Evolutionary conservation across 2,329 filamentous ascomycete species (phyloP), one percentile per base, ranked within the genome.

Genomic region (Colletotrichum sp.): DNA sequence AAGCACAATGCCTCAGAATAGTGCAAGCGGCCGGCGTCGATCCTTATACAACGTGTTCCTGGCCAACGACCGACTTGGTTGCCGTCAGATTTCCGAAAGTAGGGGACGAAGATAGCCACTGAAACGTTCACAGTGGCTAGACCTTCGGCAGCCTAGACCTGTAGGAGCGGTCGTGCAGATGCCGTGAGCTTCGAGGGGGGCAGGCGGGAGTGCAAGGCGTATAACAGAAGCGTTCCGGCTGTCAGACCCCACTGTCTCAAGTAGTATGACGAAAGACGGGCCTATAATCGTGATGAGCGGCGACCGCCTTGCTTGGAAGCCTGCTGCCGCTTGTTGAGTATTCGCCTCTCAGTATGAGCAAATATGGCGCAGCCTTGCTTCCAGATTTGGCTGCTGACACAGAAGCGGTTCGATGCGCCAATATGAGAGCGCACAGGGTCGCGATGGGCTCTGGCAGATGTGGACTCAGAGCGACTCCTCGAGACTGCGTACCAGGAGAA

Each of bases 51-150:
- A 30, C 7, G 10, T 26, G 3, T n/a, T n/a, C 44, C 59, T 26
- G 39, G 9, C 49, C 18, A 57, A 65, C 68, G 34, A 34, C 49
- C 16, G 63, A 24, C 44, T 64, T 64, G 44, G 8, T 39, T 32
- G 36, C 62, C 63, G 72, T 66, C 68, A 62, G 62, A 66, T 12
- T 21, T 18, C 32, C 52, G 18, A 44, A 21, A 67, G 15, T n/a
- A 66, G 68, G 39, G 36, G 49, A 55, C 68, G 13, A 62, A 72
- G 30, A 55, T 75, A 72, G 55, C 52, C 68, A 75, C 62, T 26
- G 62, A 44, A 63, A 62, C 55, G 34, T 26, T 62, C 60, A 71
- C 72, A 75, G 34, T 39, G 15, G 36, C 71, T 34, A 64, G 68
- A 65, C 34, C 26, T 60, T 59, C 21, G 12, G 62, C 49, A 67